Evolutionary conservation across 1,284 basidiomycete genomes (phyloP), one percentile per base, ranked within the genome.

Genomic region (Peniophora sp.): DNA sequence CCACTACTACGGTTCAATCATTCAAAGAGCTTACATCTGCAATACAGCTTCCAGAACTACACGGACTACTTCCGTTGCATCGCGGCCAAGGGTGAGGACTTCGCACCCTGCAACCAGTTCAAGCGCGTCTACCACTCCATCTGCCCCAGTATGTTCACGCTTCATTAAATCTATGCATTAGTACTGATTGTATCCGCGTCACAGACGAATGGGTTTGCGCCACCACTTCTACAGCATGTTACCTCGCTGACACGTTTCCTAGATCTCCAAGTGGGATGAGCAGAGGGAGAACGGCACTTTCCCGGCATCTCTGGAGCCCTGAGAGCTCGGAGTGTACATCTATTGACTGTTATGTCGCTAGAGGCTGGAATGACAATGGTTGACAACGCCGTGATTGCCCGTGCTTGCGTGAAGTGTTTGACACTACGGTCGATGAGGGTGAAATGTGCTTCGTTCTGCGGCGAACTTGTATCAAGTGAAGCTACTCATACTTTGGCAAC

Each of bases 31-130:
- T 24, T 23, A 27, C 17, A 24, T 27, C 23, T 12, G 41, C 3
- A 48, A 44, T 36, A 11, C 58, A 90, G 86, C 70, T 92, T 86
- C 85, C 95, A 97, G 75, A 95, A 94, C 74, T 97, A 93, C 71
- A 87, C 89, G 54, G 93, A 99, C 73, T 97, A 96, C 79, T 92
- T 92, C 85, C 97, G 96, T 73, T 99, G 97, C 69, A 76, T 98
- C 62, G 76, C 90, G 64, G 94, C 93, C 62, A 98, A 97, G 77
- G 97, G 97, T 58, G 96, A 99, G 64, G 97, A 99, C 55, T 98
- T 87, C 68, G 84, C 87, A 20, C 94, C 97, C 9, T 99, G 97
- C 88, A 94, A 96, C 76, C 94, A 97, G 75, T 99, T 99, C 85
- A 92, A 89, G 78, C 84, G 86, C 67, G 91, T 92, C 35, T 99